Evolutionary conservation across 208 protist species (phyloP), one percentile per base, ranked within the genome.

Genomic region (Novymonas esmeraldas): DNA sequence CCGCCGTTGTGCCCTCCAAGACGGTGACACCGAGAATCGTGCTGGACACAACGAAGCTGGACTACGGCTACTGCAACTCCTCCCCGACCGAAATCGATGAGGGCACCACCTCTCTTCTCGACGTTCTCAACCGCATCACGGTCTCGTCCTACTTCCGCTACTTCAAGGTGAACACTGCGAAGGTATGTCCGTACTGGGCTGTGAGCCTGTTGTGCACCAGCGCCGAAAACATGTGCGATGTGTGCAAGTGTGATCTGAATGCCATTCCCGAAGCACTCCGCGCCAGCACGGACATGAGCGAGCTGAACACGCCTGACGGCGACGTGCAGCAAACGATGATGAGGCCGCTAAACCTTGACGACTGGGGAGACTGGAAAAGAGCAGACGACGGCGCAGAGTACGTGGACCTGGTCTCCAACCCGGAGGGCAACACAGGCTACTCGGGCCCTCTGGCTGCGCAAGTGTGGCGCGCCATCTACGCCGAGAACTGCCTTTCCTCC

Each of bases 381-480:
- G 45, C 63, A 28, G 88, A 90, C 24, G 60, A 81, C 20, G 73
- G 62, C 16, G 60, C 82, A 0, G 64, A 84, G 50, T 95, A 95
- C 76, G 88, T 97, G 2, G 92, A 97, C 61, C 73, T 97, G 33
- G 50, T 87, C 22, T 67, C 85, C 36, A 94, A 95, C 56, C 92
- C 92, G 0, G 87, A 95, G 52, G 87, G 73, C 22, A 95, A 95
- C 76, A 97, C 89, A 4, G 89, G 89, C n/a, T 97, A 89, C 69
- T 73, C 79, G 2, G 89, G 89, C 6, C 89, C 89, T 18, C 60
- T 95, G 38, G 89, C 89, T 5, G 38, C 63, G 4, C 72, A 81
- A 28, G 89, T 97, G 34, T 97, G 89, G 92, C 69, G 85, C 16
- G 79, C 92, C 20, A 93, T 96, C 48, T 95, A 95, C 65, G 78